Evolutionary conservation across 116 monocot species (phyloP), one percentile per base, ranked within the genome.

Genomic region (Papilionanthe hybrid): DNA sequence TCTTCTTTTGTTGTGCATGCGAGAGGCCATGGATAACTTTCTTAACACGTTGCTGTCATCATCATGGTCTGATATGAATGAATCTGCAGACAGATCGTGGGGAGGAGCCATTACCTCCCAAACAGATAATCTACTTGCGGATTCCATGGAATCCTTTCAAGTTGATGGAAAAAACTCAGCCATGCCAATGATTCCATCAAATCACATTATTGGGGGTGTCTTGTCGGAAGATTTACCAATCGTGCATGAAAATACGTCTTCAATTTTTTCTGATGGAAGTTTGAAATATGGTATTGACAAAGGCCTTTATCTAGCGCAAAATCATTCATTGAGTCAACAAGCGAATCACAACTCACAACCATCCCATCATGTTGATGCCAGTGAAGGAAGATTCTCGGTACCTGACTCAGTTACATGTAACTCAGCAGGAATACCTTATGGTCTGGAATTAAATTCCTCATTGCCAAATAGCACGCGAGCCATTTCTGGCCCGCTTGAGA

Each of bases 31-130:
- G 93, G 91, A 93, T 81, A 86, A 85, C 56, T 86, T 83, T 75
- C 32, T 87, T 55, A 78, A 83, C 71, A 29, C 85, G 10, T 83
- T 90, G 73, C 88, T 90, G 76, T 79, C 84, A 58, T 55, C 79
- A 81, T 86, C 93, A 79, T 93, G 93, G 91, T 22, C 77, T 47
- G 79, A 85, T 56, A 25, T 77, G 37, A 81, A 80, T 75, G 72
- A 56, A 77, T 79, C 82, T 82, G 72, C 79, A 55, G 77, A 65
- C 12, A 47, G 84, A 67, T 88, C 87, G 68, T 90, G 86, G 86
- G 75, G 32, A 41, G 78, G 78, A 15, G 45, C n/a, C 69, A 27
- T 75, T 63, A 83, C 56, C 57, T 77, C 88, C 75, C 86, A 85
- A 72, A 48, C 79, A 68, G 74, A 80, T 79, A 83, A 42, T 25